Conservation (phyloP, 1,284 basidiomycete species). For the Laetiporus sulphureus region DNA sequence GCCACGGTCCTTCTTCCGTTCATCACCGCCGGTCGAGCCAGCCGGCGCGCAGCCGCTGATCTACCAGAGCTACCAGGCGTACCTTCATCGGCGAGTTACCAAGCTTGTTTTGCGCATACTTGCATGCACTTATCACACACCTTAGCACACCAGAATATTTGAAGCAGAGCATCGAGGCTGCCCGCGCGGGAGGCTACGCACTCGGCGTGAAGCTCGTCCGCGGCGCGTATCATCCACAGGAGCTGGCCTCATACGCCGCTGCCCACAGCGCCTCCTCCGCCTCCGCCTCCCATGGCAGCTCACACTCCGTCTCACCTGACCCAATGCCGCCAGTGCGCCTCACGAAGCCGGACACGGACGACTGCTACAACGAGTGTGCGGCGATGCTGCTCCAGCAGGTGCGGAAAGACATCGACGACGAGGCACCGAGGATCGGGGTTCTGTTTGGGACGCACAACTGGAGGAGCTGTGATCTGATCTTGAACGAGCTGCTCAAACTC, state of each 20-base stretch:
- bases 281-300: constrained; percentile 20
- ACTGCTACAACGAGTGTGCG: constrained; percentile 70
- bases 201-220: constrained; percentile 94
- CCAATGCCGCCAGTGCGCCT: constrained; percentile 60
- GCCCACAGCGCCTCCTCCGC: constrained; percentile 21
- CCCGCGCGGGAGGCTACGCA: constrained; percentile 64
- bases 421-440: constrained; percentile 49
- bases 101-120: not conserved
- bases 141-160: constrained; percentile 65
- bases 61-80: constrained; percentile 83
- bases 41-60: constrained; percentile 51
- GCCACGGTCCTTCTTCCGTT: constrained; percentile 11
- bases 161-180: constrained; percentile 59
- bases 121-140: constrained; percentile 7
- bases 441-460: constrained; percentile 88
- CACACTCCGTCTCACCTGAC: constrained; percentile 48
- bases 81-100: constrained; percentile 57
- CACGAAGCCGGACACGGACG: constrained; percentile 73
- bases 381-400: constrained; percentile 57
- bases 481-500: constrained; percentile 51
- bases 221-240: constrained; percentile 87
- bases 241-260: constrained; percentile 46
- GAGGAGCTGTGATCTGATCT: constrained; percentile 54
- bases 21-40: not conserved
- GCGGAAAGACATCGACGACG: constrained; percentile 31